Evolutionary conservation across 306 rosid genomes (phyloP).

Genomic region (Medicago arabica): DNA sequence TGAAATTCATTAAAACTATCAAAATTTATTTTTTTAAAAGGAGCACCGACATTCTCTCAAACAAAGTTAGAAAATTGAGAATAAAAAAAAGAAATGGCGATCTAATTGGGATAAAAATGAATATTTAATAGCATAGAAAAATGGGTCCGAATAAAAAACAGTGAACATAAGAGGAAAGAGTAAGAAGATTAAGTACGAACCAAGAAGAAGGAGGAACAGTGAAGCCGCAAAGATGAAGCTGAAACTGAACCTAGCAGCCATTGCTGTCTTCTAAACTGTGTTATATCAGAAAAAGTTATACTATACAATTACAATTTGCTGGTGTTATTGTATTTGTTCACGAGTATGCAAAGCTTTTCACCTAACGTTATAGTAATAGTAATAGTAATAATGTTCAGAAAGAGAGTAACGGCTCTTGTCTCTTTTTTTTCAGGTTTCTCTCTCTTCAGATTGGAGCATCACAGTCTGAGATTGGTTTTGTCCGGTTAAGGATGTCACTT

Average conservation of each 20-base stretch:
- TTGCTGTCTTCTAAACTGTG: neutral
- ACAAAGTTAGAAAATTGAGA: neutral
- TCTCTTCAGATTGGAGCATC: no score
- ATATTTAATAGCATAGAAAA: neutral
- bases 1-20: neutral
- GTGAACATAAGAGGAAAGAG: neutral
- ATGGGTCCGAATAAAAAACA: neutral
- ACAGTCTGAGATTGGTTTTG: no score
- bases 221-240: neutral
- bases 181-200: neutral
- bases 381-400: no score
- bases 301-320: neutral
- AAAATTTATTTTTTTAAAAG: neutral
- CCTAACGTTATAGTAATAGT: neutral
- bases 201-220: slow-evolving; percentile 4
- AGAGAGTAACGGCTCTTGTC: no score
- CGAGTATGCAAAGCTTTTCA: neutral
- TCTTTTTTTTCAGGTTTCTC: no score
- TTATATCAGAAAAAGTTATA: neutral
- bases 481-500: no score
- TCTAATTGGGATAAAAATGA: neutral
- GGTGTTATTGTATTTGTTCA: neutral
- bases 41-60: neutral
- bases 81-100: neutral
- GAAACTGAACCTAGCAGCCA: neutral